These are phyloP conservation scores for Penstemon barbatus DNA, from an alignment of 257 asterid species.

Conservation along the genomic window DNA sequence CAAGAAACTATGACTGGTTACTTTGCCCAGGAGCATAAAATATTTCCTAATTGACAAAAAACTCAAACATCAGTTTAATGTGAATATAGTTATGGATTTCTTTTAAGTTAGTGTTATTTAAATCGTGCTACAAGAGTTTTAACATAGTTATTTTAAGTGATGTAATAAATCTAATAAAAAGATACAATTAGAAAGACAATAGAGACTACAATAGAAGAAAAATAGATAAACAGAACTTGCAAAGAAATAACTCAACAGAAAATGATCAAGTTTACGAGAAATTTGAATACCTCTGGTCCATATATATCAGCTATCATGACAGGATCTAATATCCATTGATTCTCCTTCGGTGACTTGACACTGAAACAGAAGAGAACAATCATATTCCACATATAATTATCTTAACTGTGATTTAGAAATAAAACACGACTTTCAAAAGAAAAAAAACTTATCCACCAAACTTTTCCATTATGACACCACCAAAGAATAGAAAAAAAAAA, in stretches of 20 bases:
- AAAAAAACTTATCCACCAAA: neutral
- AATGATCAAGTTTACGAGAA: conserved; percentile 6
- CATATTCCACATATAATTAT: conserved; percentile 16
- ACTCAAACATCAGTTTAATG: neutral
- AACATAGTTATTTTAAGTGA: neutral
- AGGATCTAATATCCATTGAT: conserved; percentile 91
- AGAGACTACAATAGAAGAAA: conserved; percentile 4
- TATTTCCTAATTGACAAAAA: conserved; percentile 1
- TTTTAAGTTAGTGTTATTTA: neutral
- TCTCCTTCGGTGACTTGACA: conserved; percentile 72
- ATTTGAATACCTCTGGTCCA: conserved; percentile 77
- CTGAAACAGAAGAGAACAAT: conserved; percentile 39
- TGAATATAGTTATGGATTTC: conserved; percentile 6
- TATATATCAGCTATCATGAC: conserved; percentile 81
- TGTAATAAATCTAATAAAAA: neutral
- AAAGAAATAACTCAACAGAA: neutral
- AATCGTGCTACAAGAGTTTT: neutral
- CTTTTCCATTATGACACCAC: conserved; percentile 20
- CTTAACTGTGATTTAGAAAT: neutral
- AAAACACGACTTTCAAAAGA: neutral
- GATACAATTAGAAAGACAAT: neutral
- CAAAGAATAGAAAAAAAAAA: neutral
- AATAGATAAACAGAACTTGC: conserved; percentile 5
- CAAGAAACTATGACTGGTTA: neutral
- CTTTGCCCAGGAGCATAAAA: neutral